Percentiles rank a stretch among this genome's conserved stretches.
Evolutionary conservation across 2,329 filamentous ascomycete species (phyloP).

Genomic region (Hypoxylon sp.): DNA sequence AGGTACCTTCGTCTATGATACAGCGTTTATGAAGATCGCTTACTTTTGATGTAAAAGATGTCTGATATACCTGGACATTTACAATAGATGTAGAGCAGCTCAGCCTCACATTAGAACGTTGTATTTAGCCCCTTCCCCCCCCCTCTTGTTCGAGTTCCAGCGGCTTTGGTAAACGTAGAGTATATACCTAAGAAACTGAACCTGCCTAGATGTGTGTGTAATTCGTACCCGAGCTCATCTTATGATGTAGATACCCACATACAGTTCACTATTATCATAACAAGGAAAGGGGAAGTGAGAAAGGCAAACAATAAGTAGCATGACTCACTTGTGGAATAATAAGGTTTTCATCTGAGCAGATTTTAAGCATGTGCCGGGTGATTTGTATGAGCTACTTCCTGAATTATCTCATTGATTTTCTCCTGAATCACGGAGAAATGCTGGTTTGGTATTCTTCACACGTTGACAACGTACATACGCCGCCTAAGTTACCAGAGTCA

Average conservation of each 20-base stretch:
- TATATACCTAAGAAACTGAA: background rate
- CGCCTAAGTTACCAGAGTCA: background rate
- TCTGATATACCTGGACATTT: no score
- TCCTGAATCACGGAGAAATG: background rate
- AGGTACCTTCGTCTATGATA: background rate
- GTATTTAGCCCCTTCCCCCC: background rate
- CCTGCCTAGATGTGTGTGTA: background rate
- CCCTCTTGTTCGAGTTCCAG: background rate
- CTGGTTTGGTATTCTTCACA: background rate
- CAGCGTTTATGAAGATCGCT: background rate
- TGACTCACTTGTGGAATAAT: background rate
- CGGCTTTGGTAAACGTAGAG: background rate
- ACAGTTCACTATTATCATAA: background rate
- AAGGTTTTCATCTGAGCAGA: background rate
- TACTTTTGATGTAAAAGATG: background rate
- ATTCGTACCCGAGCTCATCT: background rate
- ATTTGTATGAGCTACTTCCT: background rate
- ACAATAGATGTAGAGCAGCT: no score
- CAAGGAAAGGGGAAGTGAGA: background rate
- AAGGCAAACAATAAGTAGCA: background rate
- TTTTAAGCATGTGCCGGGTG: background rate
- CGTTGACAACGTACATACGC: background rate
- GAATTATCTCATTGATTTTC: background rate
- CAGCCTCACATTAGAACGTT: background rate
- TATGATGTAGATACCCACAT: background rate